Evolutionary conservation across 2,329 filamentous ascomycete species (phyloP), one percentile per base, ranked within the genome.

Genomic region (Cadophora luteo-olivacea): DNA sequence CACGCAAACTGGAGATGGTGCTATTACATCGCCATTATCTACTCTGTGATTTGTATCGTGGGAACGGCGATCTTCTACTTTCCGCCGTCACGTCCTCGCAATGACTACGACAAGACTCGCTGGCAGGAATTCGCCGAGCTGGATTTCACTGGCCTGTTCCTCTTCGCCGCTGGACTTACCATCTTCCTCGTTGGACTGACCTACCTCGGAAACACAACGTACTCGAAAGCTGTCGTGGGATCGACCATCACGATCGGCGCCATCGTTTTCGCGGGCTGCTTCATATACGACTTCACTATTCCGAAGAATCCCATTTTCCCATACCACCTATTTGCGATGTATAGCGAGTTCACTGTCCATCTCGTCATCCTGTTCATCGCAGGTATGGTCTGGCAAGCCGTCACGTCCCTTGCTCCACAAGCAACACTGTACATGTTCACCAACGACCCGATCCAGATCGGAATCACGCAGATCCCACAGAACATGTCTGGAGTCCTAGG

Each of bases 11-110:
- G 84, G 84, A 78, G 85, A 33, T 85, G 83, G 82, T 80, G 77
- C 67, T 87, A 83, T 74, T 85, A 83, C 70, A 73, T 86, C 8
- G 81, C 80, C 67, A 82, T 83, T 71, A 82, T 84, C 63, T 78
- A 82, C 67, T 79, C 78, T 36, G 77, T 75, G 24, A 65, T 82
- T 25, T 77, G 79, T 3, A 72, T 82, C 1, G 72, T 78, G 3
- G 77, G 84, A 6, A 84, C 80, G 60, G 75, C 77, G 29, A 78
- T 83, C 70, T 82, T 83, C 66, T 86, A 85, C 76, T 80, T 81
- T 69, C 84, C 83, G 33, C 83, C 84, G 0, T 80, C 79, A 7
- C 83, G 80, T 73, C 74, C 79, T 52, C 80, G 81, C 73, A 78
- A 82, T 22, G 80, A 84, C 68, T 75, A 80, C 45, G 72, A 72